Conservation (phyloP, 495 filamentous ascomycete genomes). For the Aspergillus saccharolyticus region DNA sequence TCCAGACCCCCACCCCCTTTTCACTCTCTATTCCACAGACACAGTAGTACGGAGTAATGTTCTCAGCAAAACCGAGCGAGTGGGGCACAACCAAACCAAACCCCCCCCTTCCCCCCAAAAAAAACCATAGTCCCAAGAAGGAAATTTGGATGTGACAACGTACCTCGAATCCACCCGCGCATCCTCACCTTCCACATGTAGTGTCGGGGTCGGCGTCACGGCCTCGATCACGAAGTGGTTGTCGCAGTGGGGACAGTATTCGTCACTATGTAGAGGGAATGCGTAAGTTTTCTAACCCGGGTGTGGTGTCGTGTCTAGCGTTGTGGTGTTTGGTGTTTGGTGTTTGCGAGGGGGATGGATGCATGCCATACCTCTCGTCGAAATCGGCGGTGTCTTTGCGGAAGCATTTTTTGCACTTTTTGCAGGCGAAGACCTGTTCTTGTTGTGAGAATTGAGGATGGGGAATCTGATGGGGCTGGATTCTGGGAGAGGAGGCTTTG, state of each 20-base stretch:
- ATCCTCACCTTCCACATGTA: conserved; percentile 88
- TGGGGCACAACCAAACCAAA: no score
- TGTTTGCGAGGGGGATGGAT: not conserved
- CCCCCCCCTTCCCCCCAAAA: no score
- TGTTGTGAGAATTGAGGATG: not conserved
- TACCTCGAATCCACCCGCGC: conserved; percentile 68
- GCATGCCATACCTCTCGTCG: conserved; percentile 71
- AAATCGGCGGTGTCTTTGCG: conserved; percentile 87
- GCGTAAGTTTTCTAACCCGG: no score
- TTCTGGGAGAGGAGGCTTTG: not conserved
- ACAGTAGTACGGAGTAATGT: no score
- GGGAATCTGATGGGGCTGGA: not conserved
- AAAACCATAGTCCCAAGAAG: not conserved
- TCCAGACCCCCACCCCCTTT: not conserved
- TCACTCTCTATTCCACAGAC: no score
- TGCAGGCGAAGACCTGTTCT: conserved; percentile 73
- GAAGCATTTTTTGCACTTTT: conserved; percentile 98
- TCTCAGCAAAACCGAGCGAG: no score
- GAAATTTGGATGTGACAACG: no score
- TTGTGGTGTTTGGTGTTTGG: no score
- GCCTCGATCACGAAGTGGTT: conserved; percentile 96
- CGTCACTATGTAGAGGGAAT: conserved; percentile 57
- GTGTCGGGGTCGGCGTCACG: conserved; percentile 66
- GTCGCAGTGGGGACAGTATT: conserved; percentile 99
- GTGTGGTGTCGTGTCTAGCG: no score